phyloP scores from a whole-genome alignment of 352 stramenopile genomes.

The Globisporangium parvum region DNA sequence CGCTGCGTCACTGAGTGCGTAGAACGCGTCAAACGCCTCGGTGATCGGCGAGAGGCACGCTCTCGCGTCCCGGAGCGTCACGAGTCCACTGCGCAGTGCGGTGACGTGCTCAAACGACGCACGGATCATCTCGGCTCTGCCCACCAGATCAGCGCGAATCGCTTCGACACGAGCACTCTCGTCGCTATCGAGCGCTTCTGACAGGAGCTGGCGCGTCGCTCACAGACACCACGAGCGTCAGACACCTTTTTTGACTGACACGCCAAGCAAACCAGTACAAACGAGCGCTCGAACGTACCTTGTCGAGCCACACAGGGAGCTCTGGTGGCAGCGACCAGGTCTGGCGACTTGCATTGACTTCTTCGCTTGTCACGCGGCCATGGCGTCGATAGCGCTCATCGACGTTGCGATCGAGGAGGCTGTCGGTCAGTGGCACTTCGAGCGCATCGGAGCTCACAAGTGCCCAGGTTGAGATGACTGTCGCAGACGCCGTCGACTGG shows the following conservation, averaged over 20 bases:
- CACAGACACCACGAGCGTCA: too few relatives aligned
- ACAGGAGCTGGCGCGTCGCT: constrained; percentile 9
- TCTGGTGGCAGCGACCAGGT: constrained; percentile 6
- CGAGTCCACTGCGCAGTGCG: constrained; percentile 3
- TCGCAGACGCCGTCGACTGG: not conserved
- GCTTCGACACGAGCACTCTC: constrained; percentile 1
- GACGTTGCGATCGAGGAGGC: not conserved
- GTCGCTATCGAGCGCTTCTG: constrained; percentile 7
- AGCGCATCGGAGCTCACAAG: not conserved
- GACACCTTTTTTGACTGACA: not conserved
- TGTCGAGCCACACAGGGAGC: constrained; percentile 13
- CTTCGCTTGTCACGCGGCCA: not conserved
- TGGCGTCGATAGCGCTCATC: constrained; percentile 1
- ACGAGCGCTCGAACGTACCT: constrained; percentile 1
- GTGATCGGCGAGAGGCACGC: constrained; percentile 1
- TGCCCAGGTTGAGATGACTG: not conserved
- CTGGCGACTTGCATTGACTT: not conserved
- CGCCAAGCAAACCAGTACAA: not conserved
- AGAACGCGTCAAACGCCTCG: constrained; percentile 10
- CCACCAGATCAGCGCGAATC: not conserved
- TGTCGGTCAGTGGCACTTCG: not conserved
- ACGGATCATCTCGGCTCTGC: constrained; percentile 6
- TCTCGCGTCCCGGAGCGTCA: not conserved
- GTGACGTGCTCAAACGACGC: constrained; percentile 12
- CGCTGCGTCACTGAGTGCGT: constrained; percentile 4